Percentiles rank a stretch among this genome's conserved stretches.
Evolutionary conservation across 1,284 basidiomycete species (phyloP).

Genomic region (Rhodofomes roseus): DNA sequence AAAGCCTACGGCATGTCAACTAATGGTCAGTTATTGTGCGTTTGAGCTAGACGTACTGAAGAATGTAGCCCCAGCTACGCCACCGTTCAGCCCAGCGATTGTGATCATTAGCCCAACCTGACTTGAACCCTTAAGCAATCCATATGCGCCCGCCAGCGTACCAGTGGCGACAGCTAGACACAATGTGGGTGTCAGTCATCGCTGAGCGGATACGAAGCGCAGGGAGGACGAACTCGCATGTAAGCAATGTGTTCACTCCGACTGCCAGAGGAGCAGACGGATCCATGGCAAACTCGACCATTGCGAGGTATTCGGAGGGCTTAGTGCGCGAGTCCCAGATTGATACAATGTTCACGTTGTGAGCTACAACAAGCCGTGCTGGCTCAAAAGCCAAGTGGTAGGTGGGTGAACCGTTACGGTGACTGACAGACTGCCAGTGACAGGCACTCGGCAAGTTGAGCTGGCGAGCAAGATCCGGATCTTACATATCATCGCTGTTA

Average conservation of each 20-base stretch:
- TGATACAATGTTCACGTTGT: not conserved
- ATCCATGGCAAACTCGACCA: conserved; percentile 24
- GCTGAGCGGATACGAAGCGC: conserved; percentile 8
- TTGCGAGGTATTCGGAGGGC: too few relatives aligned
- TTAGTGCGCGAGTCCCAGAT: too few relatives aligned
- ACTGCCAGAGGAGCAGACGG: conserved; percentile 45
- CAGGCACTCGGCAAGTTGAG: not conserved
- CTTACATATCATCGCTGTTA: not conserved
- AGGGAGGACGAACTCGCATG: conserved; percentile 71
- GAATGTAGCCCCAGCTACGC: conserved; percentile 62
- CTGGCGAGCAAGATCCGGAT: not conserved
- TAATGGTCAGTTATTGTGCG: not conserved
- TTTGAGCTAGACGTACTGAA: conserved; percentile 49
- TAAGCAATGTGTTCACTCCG: conserved; percentile 50
- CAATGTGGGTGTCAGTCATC: conserved; percentile 18
- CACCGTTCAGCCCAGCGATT: conserved; percentile 61
- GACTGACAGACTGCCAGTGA: too few relatives aligned
- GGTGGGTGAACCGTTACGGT: too few relatives aligned
- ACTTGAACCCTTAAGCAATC: conserved; percentile 39
- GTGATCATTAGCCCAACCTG: conserved; percentile 37
- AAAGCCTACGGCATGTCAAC: conserved; percentile 40
- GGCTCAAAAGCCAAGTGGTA: too few relatives aligned
- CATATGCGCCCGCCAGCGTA: conserved; percentile 52
- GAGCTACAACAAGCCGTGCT: too few relatives aligned
- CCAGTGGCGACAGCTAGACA: conserved; percentile 46